A percentile compares a stretch with the other conserved stretches of the same genome.
Evolutionary conservation across 2,329 filamentous ascomycete genomes (phyloP).

Genomic region (Aspergillus floridensis): DNA sequence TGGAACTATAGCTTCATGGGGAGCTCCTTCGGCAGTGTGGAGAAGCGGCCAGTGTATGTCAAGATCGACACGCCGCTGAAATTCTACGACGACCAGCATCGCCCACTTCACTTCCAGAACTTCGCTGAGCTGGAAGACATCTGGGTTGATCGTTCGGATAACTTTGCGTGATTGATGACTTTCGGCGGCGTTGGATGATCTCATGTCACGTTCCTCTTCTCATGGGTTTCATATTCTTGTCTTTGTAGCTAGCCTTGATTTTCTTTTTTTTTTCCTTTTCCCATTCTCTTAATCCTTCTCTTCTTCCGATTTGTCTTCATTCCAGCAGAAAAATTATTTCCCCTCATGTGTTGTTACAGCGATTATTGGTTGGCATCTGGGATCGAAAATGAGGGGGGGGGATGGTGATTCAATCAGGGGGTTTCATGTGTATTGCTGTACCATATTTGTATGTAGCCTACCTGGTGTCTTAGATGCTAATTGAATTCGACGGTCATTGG

Average conservation of each 20-base stretch:
- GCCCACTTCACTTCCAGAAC: slow-evolving; percentile 92
- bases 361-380: slow-evolving; percentile 2
- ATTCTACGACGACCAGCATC: slow-evolving; percentile 90
- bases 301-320: background rate
- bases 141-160: slow-evolving; percentile 89
- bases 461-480: background rate
- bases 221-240: slow-evolving; percentile 11
- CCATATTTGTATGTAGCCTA: background rate
- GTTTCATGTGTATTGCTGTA: background rate
- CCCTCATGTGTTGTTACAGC: slow-evolving; percentile 1
- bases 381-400: slow-evolving; percentile 2
- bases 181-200: slow-evolving; percentile 22
- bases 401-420: background rate
- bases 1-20: slow-evolving; percentile 99
- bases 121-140: slow-evolving; percentile 97
- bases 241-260: slow-evolving; percentile 6
- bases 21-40: slow-evolving; percentile 76
- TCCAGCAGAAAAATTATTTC: background rate
- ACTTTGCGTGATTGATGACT: slow-evolving; percentile 68
- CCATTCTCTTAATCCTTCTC: background rate
- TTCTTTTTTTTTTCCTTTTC: background rate
- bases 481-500: background rate
- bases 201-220: background rate
- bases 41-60: slow-evolving; percentile 88
- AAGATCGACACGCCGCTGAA: slow-evolving; percentile 87